These are phyloP conservation scores for Monosporascus sp. DNA, from an alignment of 2,329 filamentous ascomycete species.

Conservation along the genomic window DNA sequence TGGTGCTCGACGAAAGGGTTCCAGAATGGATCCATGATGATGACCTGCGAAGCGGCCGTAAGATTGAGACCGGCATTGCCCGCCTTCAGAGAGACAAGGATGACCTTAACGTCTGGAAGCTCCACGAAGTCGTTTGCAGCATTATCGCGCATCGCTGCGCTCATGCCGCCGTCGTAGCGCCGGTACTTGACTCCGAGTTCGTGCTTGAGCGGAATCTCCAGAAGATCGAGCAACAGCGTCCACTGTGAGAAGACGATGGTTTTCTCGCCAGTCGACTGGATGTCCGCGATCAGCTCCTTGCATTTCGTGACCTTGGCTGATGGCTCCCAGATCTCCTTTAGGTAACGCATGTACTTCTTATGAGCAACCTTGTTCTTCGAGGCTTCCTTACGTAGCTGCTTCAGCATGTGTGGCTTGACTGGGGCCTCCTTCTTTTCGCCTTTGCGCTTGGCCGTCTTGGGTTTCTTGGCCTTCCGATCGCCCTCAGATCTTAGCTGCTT, in stretches of 20 bases:
- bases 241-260: conserved; percentile 81
- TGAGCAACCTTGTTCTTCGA: conserved; percentile 59
- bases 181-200: conserved; percentile 49
- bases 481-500: conserved; percentile 15
- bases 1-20: conserved; percentile 92
- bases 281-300: conserved; percentile 54
- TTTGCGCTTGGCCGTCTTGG: conserved; percentile 36
- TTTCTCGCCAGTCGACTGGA: conserved; percentile 56
- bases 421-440: conserved; percentile 37
- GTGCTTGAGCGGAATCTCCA: conserved; percentile 64
- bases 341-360: conserved; percentile 62
- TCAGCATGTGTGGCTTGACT: conserved; percentile 31
- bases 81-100: conserved; percentile 74
- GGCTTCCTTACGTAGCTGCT: conserved; percentile 58
- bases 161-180: conserved; percentile 76
- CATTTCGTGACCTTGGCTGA: conserved; percentile 72
- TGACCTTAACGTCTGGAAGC: conserved; percentile 54
- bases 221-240: conserved; percentile 70
- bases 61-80: conserved; percentile 85
- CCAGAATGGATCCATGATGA: conserved; percentile 92
- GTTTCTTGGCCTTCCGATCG: conserved; percentile 30
- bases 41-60: conserved; percentile 74
- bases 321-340: conserved; percentile 64
- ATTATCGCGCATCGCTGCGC: conserved; percentile 57
- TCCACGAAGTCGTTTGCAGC: conserved; percentile 63